Evolutionary conservation across 371 early-diverging fungal species (phyloP).

Genomic region (Smittium mucronatum): DNA sequence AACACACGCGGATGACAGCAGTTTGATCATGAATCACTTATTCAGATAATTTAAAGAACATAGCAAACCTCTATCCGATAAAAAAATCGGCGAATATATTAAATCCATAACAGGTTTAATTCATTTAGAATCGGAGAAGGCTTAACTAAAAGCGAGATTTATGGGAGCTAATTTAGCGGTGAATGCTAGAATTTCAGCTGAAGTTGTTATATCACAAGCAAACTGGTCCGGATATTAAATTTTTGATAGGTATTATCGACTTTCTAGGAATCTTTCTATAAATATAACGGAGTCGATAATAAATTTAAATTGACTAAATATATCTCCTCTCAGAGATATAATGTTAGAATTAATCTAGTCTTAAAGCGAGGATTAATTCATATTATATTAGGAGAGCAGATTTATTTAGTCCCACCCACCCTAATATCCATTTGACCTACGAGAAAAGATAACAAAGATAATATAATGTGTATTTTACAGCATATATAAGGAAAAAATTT

Average conservation of each 20-base stretch:
- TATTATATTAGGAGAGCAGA: background rate
- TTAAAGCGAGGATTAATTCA: background rate
- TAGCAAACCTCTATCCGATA: background rate
- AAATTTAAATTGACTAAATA: background rate
- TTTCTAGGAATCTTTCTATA: background rate
- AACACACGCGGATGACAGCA: background rate
- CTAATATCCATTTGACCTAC: background rate
- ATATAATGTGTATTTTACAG: background rate
- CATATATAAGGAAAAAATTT: background rate
- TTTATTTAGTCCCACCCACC: background rate
- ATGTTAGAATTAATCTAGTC: background rate
- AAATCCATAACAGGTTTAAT: background rate
- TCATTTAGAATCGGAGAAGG: background rate
- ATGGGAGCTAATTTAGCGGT: background rate
- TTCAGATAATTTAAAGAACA: background rate
- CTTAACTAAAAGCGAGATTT: background rate
- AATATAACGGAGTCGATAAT: background rate
- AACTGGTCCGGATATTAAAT: background rate
- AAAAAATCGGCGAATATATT: background rate
- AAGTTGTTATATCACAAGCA: constrained; percentile 1
- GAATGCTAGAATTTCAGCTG: background rate
- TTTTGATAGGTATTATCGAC: background rate
- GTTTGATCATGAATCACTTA: background rate
- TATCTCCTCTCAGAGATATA: constrained; percentile 1
- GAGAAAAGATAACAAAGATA: background rate